Evolutionary conservation across 2,329 filamentous ascomycete genomes (phyloP).

Genomic region (Taxawa tesnikishii): DNA sequence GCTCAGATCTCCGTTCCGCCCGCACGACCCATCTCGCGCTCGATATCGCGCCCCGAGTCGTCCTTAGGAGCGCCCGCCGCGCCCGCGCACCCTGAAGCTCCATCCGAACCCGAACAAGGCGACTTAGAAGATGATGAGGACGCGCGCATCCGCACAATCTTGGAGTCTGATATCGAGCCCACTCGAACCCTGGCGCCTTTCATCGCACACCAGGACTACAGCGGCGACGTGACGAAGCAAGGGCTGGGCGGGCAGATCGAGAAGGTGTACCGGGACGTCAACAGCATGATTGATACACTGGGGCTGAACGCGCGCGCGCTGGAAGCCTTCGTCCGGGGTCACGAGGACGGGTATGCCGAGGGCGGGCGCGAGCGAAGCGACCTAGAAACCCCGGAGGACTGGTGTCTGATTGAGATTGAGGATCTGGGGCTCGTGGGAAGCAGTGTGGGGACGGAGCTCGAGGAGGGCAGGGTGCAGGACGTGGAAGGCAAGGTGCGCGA

Average conservation of each 20-base stretch:
- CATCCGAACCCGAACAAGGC: slow-evolving; percentile 25
- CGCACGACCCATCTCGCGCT: slow-evolving; percentile 5
- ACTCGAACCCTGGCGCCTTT: slow-evolving; percentile 55
- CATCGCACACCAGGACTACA: slow-evolving; percentile 41
- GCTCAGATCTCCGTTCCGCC: slow-evolving; percentile 10
- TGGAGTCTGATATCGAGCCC: slow-evolving; percentile 49
- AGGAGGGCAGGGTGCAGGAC: slow-evolving; percentile 55
- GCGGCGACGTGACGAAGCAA: slow-evolving; percentile 23
- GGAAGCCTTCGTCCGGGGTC: slow-evolving; percentile 50
- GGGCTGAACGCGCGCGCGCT: slow-evolving; percentile 70
- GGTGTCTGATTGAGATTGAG: slow-evolving; percentile 65
- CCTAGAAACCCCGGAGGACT: slow-evolving; percentile 44
- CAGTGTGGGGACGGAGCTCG: slow-evolving; percentile 52
- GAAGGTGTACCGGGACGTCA: slow-evolving; percentile 61
- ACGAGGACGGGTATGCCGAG: slow-evolving; percentile 42
- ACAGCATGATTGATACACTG: slow-evolving; percentile 87
- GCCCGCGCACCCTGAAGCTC: slow-evolving; percentile 16
- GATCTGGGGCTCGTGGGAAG: slow-evolving; percentile 41
- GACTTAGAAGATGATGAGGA: slow-evolving; percentile 57
- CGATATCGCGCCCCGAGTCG: slow-evolving; percentile 11
- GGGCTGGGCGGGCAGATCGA: slow-evolving; percentile 37
- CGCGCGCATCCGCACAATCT: slow-evolving; percentile 51
- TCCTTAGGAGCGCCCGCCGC: too few species aligned
- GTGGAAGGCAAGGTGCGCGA: slow-evolving; percentile 56
- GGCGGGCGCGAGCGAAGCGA: slow-evolving; percentile 51